These are phyloP conservation scores for Sonneratia caseolaris DNA, from an alignment of 345 rosid species.

Conservation along the genomic window DNA sequence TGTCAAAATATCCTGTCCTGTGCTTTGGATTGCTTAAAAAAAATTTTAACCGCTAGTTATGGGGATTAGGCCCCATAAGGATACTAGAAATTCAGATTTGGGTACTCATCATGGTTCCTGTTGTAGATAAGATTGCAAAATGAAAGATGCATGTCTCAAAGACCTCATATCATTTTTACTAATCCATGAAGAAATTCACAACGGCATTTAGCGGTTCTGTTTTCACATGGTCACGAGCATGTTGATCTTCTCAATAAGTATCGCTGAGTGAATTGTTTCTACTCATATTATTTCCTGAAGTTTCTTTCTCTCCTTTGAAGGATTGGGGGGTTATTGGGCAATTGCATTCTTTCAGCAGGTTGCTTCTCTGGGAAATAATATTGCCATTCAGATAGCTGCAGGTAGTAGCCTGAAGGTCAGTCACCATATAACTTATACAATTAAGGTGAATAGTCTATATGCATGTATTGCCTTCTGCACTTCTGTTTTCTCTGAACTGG, in stretches of 20 bases:
- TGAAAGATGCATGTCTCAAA: too few species aligned
- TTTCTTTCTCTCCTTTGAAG: conserved; percentile 23
- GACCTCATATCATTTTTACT: too few species aligned
- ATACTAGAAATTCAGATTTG: background rate
- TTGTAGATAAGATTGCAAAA: too few species aligned
- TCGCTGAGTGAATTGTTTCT: background rate
- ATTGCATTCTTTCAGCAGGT: conserved; percentile 46
- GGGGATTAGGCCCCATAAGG: background rate
- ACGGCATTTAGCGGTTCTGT: background rate
- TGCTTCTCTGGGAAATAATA: conserved; percentile 49
- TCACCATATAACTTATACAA: background rate
- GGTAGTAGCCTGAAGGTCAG: conserved; percentile 47
- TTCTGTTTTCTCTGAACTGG: background rate
- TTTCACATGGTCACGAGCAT: background rate
- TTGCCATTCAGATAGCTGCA: conserved; percentile 48
- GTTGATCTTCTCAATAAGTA: background rate
- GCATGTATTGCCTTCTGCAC: background rate
- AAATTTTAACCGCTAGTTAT: background rate
- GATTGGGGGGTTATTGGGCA: conserved; percentile 43
- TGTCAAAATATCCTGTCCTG: too few species aligned
- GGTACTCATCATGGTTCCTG: too few species aligned
- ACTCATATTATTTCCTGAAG: conserved; percentile 1
- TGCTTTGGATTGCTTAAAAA: too few species aligned
- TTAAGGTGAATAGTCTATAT: background rate
- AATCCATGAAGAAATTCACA: too few species aligned